These are phyloP conservation scores for Lentinus polychrous DNA, from an alignment of 1,284 basidiomycete genomes.

Conservation along the genomic window DNA sequence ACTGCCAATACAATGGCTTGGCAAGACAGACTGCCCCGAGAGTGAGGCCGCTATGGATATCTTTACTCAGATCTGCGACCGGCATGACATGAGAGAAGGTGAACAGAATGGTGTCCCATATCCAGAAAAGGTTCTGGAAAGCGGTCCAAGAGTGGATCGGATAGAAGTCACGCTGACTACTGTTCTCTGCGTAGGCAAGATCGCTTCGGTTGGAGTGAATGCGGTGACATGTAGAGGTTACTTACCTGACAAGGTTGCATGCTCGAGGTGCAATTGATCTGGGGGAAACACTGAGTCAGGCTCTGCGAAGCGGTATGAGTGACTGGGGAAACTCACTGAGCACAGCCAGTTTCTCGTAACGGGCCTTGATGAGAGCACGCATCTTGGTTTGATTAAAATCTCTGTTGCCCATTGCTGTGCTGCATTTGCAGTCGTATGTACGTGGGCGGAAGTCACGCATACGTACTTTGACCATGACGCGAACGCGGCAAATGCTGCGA, in stretches of 20 bases:
- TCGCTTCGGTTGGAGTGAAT: not conserved
- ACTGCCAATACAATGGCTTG: not conserved
- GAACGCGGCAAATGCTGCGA: not conserved
- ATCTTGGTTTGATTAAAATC: not conserved
- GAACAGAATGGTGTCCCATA: not conserved
- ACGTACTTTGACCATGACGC: not conserved
- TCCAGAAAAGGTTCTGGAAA: not conserved
- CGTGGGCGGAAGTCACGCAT: too few relatives aligned
- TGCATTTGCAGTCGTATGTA: not conserved
- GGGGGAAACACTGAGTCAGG: not conserved
- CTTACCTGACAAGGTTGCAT: not conserved
- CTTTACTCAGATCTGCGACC: not conserved
- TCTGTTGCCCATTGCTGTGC: not conserved
- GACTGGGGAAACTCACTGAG: not conserved
- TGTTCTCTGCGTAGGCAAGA: not conserved
- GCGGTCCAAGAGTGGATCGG: not conserved
- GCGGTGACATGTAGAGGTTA: not conserved
- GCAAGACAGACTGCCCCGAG: not conserved
- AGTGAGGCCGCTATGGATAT: not conserved
- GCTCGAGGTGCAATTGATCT: not conserved
- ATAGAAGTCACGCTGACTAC: not conserved
- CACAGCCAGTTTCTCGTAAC: not conserved
- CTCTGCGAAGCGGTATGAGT: not conserved
- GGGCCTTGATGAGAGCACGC: not conserved
- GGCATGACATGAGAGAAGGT: constrained; percentile 1